These are phyloP conservation scores for Tylopilus cervinicoccineus DNA, from an alignment of 768 basidiomycete genomes.

Conservation along the genomic window DNA sequence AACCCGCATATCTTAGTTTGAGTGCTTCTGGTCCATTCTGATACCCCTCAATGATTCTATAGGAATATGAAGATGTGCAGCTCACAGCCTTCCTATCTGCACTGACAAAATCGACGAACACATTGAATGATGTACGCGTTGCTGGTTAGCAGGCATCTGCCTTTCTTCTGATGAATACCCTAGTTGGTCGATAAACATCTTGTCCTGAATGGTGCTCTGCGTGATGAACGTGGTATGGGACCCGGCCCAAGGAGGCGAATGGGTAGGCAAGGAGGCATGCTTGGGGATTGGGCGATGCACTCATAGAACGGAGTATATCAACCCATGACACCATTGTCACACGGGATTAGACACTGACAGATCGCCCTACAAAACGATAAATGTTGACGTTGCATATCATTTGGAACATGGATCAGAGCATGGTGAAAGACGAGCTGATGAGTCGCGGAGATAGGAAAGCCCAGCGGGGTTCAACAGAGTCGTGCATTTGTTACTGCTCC, in stretches of 20 bases:
- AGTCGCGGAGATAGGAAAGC: no score
- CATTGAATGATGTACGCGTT: conserved; percentile 81
- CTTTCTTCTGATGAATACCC: conserved; percentile 2
- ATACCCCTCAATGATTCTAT: neutral
- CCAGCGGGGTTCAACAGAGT: no score
- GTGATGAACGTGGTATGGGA: conserved; percentile 48
- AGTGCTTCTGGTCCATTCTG: neutral
- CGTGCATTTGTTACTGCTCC: no score
- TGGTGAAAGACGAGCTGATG: no score
- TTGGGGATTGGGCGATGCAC: conserved; percentile 56
- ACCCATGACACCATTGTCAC: neutral
- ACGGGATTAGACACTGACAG: neutral
- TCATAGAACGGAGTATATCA: conserved; percentile 20
- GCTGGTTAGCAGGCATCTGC: neutral
- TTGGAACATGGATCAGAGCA: neutral
- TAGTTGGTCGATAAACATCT: conserved; percentile 80
- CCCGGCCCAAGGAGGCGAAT: conserved; percentile 47
- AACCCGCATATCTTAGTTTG: neutral
- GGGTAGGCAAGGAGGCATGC: conserved; percentile 44
- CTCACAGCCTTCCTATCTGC: conserved; percentile 85
- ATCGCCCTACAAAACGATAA: neutral
- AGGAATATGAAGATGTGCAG: conserved; percentile 98
- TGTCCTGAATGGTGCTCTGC: conserved; percentile 50
- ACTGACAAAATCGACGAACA: conserved; percentile 83
- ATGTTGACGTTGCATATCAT: neutral